Percentiles rank a stretch among this genome's conserved stretches.
Conservation (phyloP, 2,329 filamentous ascomycete genomes). For the Penicillium sp. region DNA sequence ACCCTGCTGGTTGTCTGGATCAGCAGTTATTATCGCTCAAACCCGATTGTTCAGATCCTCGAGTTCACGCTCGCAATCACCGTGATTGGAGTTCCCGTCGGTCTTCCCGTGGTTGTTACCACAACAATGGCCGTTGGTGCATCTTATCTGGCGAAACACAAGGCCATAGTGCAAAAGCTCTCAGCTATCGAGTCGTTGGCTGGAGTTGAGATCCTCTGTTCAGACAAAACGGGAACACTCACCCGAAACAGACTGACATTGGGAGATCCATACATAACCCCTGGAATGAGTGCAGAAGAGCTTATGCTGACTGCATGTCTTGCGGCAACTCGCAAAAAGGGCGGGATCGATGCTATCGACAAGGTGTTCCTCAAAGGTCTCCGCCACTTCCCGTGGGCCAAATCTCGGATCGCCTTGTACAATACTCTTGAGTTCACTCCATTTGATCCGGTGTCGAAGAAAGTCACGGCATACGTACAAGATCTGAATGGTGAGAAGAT, state of each 20-base stretch:
- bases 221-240: constrained; percentile 89
- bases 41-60: constrained; percentile 74
- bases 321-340: constrained; percentile 89
- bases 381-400: constrained; percentile 77
- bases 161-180: constrained; percentile 90
- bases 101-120: constrained; percentile 88
- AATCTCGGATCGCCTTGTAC: constrained; percentile 77
- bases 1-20: constrained; percentile 84
- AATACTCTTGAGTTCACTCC: constrained; percentile 81
- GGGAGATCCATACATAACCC: constrained; percentile 78
- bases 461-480: constrained; percentile 80
- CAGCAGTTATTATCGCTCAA: constrained; percentile 83
- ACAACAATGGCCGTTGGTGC: constrained; percentile 95
- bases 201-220: constrained; percentile 91
- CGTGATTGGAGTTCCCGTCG: constrained; percentile 88
- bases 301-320: constrained; percentile 91
- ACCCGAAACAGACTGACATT: constrained; percentile 94
- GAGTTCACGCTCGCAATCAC: constrained; percentile 85
- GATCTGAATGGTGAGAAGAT: constrained; percentile 81
- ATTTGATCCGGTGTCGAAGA: constrained; percentile 92
- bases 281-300: constrained; percentile 79
- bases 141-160: constrained; percentile 86
- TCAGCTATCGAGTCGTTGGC: constrained; percentile 89
- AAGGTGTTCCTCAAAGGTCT: constrained; percentile 90
- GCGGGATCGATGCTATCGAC: constrained; percentile 92